Conservation (phyloP, 805 yeast genomes). For the Candida cerambycidarum region DNA sequence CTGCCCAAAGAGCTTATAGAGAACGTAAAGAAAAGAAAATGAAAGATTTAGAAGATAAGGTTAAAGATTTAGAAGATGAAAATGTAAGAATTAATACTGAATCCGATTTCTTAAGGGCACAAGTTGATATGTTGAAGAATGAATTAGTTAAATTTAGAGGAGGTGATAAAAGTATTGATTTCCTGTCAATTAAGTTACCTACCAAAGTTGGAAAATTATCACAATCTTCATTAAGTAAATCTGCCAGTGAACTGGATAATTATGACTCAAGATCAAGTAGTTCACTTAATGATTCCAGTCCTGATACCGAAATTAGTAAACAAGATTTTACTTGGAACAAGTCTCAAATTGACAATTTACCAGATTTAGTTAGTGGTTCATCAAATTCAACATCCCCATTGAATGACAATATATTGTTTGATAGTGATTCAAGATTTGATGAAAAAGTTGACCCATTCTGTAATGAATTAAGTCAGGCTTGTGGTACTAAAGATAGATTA, state of each 20-base stretch:
- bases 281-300: constrained; percentile 16
- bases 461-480: constrained; percentile 69
- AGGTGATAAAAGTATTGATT: constrained; percentile 23
- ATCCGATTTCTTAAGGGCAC: constrained; percentile 69
- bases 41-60: constrained; percentile 81
- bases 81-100: constrained; percentile 69
- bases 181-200: constrained; percentile 29
- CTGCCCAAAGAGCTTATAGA: constrained; percentile 97
- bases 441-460: constrained; percentile 79
- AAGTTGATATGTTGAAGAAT: constrained; percentile 68
- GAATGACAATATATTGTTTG: constrained; percentile 34
- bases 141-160: constrained; percentile 67
- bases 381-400: constrained; percentile 39
- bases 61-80: constrained; percentile 67
- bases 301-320: constrained; percentile 16
- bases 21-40: constrained; percentile 89
- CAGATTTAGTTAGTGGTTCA: constrained; percentile 38
- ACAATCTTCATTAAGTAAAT: constrained; percentile 8
- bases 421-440: constrained; percentile 48
- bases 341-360: constrained; percentile 18
- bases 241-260: constrained; percentile 8
- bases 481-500: constrained; percentile 75
- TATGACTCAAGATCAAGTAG: constrained; percentile 15
- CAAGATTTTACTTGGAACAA: constrained; percentile 13
- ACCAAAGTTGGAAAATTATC: constrained; percentile 28